These are phyloP conservation scores for Gossypium turneri DNA, from an alignment of 345 rosid genomes.

Conservation along the genomic window DNA sequence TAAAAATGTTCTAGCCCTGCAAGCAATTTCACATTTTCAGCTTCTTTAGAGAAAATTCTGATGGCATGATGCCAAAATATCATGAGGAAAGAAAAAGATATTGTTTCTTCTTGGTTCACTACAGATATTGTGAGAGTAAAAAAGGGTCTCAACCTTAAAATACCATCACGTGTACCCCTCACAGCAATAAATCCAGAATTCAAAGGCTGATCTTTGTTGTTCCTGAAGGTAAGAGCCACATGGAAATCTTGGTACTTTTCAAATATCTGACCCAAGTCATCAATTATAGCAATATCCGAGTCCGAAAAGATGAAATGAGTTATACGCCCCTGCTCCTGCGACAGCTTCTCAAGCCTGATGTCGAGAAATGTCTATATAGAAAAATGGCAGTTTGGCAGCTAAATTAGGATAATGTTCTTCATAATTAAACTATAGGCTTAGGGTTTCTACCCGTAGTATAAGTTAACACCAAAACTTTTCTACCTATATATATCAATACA, in stretches of 20 bases:
- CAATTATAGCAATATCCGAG: constrained; percentile 80
- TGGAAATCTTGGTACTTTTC: constrained; percentile 53
- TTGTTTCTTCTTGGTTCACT: neutral
- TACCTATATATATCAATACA: constrained; percentile 51
- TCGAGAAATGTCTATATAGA: constrained; percentile 61
- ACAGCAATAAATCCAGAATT: constrained; percentile 95
- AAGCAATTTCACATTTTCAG: constrained; percentile 4
- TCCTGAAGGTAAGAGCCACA: constrained; percentile 85
- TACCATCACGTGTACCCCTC: constrained; percentile 76
- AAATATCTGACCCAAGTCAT: constrained; percentile 62
- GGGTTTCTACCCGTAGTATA: constrained; percentile 9
- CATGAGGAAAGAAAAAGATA: neutral
- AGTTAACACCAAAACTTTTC: constrained; percentile 22
- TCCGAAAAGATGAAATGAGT: constrained; percentile 81
- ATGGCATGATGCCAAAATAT: neutral
- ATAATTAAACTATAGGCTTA: neutral
- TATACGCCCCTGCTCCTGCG: constrained; percentile 28
- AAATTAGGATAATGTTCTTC: neutral
- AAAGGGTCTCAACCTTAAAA: constrained; percentile 47
- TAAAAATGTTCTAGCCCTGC: constrained; percentile 79
- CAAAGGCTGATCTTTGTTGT: constrained; percentile 89
- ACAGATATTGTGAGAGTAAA: neutral
- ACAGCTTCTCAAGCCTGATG: constrained; percentile 46
- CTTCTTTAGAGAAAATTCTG: neutral
- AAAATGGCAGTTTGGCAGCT: constrained; percentile 10